These are phyloP conservation scores for Phalaenopsis equestris DNA, from an alignment of 106 monocot genomes.

Conservation along the genomic window DNA sequence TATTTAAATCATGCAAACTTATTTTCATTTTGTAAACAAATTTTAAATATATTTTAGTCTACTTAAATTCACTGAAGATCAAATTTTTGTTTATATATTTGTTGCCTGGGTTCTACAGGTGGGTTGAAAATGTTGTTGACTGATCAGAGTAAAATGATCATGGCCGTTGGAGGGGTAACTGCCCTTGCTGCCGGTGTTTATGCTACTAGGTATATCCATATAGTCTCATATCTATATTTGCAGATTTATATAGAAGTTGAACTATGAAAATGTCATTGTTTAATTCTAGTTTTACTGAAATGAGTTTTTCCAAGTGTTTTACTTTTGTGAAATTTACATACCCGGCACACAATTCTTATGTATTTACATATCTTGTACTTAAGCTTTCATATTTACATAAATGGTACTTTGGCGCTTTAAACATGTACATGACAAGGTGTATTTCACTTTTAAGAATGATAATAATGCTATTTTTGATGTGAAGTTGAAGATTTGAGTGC, in stretches of 20 bases:
- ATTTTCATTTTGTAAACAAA: neutral
- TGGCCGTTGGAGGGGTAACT: conserved; percentile 91
- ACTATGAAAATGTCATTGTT: neutral
- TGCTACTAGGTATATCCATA: conserved; percentile 60
- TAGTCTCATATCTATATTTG: neutral
- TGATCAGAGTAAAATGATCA: conserved; percentile 68
- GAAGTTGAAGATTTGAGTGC: no score
- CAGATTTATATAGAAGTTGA: neutral
- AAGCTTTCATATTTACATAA: no score
- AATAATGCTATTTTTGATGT: no score
- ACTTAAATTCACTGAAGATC: neutral
- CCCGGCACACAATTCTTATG: no score
- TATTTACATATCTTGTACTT: no score
- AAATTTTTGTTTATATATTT: neutral
- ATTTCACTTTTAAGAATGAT: no score
- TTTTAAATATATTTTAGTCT: neutral
- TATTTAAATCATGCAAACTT: neutral
- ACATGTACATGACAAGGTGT: no score
- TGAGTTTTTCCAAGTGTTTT: neutral
- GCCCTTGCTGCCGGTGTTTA: conserved; percentile 95
- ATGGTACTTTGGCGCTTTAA: no score
- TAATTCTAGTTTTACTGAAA: neutral
- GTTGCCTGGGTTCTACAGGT: conserved; percentile 25
- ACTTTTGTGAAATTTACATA: neutral
- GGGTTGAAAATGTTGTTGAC: conserved; percentile 67